These are phyloP conservation scores for Talaromyces wortmannii DNA, from an alignment of 495 filamentous ascomycete species.

Conservation along the genomic window DNA sequence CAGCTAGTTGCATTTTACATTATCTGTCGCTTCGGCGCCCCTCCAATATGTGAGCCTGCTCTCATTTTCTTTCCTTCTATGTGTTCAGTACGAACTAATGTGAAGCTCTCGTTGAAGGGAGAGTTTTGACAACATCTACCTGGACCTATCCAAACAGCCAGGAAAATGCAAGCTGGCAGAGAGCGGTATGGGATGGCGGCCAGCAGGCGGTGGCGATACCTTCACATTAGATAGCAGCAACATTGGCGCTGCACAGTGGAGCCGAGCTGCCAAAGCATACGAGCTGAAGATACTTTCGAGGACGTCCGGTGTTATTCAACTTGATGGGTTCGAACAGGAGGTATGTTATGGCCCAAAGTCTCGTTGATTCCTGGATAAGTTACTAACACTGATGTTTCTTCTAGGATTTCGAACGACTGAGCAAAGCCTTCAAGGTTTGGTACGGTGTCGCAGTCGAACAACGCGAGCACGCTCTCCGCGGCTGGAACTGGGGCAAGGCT, in stretches of 20 bases:
- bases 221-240: slow-evolving; percentile 84
- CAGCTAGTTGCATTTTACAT: too few relatives aligned
- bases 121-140: slow-evolving; percentile 91
- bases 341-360: slow-evolving; percentile 35
- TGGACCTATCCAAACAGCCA: slow-evolving; percentile 83
- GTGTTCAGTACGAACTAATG: background rate
- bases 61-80: background rate
- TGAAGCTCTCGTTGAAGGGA: slow-evolving; percentile 45
- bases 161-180: slow-evolving; percentile 94
- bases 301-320: slow-evolving; percentile 77
- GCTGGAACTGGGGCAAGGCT: slow-evolving; percentile 99
- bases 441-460: slow-evolving; percentile 89
- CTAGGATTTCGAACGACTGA: slow-evolving; percentile 83
- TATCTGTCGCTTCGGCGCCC: slow-evolving; percentile 8
- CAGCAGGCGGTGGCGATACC: slow-evolving; percentile 75
- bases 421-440: slow-evolving; percentile 91
- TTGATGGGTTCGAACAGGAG: slow-evolving; percentile 93
- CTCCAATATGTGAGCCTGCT: slow-evolving; percentile 35
- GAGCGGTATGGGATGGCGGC: slow-evolving; percentile 90
- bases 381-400: background rate
- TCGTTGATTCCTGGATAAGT: background rate
- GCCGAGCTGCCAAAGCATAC: slow-evolving; percentile 82
- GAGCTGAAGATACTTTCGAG: slow-evolving; percentile 86
- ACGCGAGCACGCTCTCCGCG: slow-evolving; percentile 88
- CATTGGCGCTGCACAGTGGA: slow-evolving; percentile 87